Evolutionary conservation across 1,139 yeast species (phyloP), one percentile per base, ranked within the genome.

Genomic region (Pichia sp.): DNA sequence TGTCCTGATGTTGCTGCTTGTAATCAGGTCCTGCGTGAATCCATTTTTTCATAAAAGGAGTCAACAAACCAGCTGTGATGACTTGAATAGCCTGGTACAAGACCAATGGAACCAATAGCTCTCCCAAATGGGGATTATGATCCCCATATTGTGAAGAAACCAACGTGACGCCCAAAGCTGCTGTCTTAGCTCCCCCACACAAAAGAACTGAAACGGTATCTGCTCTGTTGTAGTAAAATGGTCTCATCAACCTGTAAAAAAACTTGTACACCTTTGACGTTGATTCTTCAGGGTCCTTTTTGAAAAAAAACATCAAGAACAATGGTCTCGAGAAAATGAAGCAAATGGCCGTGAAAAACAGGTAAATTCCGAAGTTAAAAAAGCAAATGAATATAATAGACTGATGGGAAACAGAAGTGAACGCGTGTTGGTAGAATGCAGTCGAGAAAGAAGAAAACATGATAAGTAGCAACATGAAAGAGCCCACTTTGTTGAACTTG

Each of bases 111-210:
- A 88, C 89, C 45, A 90, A 72, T 43, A 90, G 71, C 54, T 81
- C 79, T 30, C 96, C 96, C 60, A 89, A 73, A 59, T 80, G 74
- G 6, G 77, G 76, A 61, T 79, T 80, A 49, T 76, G 64, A 8
- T 81, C 71, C 4, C 95, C 95, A 67, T 87, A 90, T 67, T 90
- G 96, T 0, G 96, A 80, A 1, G 89, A 75, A 11, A 87, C 76
- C 54, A 90, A 75, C 1, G 95, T 86, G 1, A 89, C 95, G 46
- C 96, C 97, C 53, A 90, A 74, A 0, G 96, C 96, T 0, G 95
- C 96, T 0, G 96, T 88, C 67, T 90, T 90, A 4, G 96, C 96
- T 2, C 95, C 95, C 5, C 95, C 96, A 69, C 96, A 88, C 57
- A 88, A 78, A 85, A 89, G 79, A 48, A 90, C 77, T 2, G 92